Percentiles rank a stretch among this genome's conserved stretches.
Evolutionary conservation across 1,284 basidiomycete species (phyloP).

Genomic region (Omphalotus olearius): DNA sequence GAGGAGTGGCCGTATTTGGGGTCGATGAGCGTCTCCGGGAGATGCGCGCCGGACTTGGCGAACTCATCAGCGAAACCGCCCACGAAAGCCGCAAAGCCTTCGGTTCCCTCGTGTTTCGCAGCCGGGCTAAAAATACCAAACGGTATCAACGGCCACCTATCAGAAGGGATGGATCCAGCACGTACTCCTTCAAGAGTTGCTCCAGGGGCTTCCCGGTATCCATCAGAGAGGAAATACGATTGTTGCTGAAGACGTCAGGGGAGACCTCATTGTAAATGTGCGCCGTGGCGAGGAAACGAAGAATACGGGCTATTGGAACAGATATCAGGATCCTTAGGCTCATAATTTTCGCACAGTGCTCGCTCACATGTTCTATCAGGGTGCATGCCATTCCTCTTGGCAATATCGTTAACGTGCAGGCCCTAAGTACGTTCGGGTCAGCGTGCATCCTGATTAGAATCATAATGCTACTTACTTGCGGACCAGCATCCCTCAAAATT

Average conservation of each 20-base stretch:
- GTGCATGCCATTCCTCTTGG: conserved; percentile 24
- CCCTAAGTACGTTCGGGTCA: conserved; percentile 20
- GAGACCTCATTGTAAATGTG: conserved; percentile 32
- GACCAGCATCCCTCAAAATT: conserved; percentile 3
- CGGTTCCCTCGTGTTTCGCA: not conserved
- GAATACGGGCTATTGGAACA: conserved; percentile 24
- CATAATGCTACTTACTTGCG: not conserved
- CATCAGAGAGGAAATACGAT: conserved; percentile 28
- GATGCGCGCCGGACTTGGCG: not conserved
- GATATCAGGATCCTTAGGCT: too few species aligned
- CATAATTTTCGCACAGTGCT: too few species aligned
- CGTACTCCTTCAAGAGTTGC: conserved; percentile 16
- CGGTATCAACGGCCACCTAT: not conserved
- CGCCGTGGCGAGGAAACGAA: conserved; percentile 30
- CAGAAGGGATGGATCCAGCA: not conserved
- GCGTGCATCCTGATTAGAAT: not conserved
- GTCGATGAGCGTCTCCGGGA: conserved; percentile 3
- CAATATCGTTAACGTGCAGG: conserved; percentile 31
- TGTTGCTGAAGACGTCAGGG: conserved; percentile 33
- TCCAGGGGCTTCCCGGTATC: conserved; percentile 21
- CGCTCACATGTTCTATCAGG: conserved; percentile 28
- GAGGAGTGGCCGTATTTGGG: not conserved
- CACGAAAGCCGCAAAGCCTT: not conserved
- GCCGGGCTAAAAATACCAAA: not conserved
- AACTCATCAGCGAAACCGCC: not conserved